Conservation (phyloP, 116 monocot species). For the Papilionanthe hybrid region DNA sequence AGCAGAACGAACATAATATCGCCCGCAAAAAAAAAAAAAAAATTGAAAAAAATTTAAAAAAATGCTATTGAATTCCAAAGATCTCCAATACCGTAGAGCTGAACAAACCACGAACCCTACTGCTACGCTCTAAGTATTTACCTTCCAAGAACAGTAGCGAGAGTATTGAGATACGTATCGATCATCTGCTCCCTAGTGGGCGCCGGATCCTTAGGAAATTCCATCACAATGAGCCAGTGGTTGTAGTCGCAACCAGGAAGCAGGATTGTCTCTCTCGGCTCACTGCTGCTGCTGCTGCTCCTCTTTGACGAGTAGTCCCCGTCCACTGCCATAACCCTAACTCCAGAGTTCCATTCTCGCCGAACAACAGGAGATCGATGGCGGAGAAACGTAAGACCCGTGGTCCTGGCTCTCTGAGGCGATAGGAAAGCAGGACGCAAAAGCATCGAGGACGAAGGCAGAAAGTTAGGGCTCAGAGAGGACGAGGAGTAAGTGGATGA, state of each 20-base stretch:
- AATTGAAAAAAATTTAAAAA: not conserved
- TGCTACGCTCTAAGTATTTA: slow-evolving; percentile 1
- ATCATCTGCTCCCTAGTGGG: slow-evolving; percentile 98
- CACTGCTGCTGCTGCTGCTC: slow-evolving; percentile 27
- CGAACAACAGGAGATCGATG: not conserved
- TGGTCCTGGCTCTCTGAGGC: not conserved
- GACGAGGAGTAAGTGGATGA: not conserved
- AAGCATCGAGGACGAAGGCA: not conserved
- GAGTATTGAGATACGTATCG: slow-evolving; percentile 85
- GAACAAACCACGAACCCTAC: not conserved
- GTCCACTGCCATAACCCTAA: slow-evolving; percentile 34
- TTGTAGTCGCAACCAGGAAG: slow-evolving; percentile 97
- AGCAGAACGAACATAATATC: not conserved
- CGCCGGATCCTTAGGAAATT: slow-evolving; percentile 94
- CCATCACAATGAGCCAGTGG: slow-evolving; percentile 97
- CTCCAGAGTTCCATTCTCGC: not conserved
- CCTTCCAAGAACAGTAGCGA: slow-evolving; percentile 87
- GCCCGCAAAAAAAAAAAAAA: not conserved
- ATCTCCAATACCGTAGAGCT: not conserved
- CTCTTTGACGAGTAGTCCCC: slow-evolving; percentile 36
- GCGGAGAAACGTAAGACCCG: not conserved
- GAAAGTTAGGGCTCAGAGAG: not conserved
- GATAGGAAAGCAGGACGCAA: not conserved
- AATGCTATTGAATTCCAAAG: not conserved
- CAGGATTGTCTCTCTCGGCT: slow-evolving; percentile 78